These are phyloP conservation scores for Cercophora sp. DNA, from an alignment of 495 filamentous ascomycete genomes.

Conservation along the genomic window DNA sequence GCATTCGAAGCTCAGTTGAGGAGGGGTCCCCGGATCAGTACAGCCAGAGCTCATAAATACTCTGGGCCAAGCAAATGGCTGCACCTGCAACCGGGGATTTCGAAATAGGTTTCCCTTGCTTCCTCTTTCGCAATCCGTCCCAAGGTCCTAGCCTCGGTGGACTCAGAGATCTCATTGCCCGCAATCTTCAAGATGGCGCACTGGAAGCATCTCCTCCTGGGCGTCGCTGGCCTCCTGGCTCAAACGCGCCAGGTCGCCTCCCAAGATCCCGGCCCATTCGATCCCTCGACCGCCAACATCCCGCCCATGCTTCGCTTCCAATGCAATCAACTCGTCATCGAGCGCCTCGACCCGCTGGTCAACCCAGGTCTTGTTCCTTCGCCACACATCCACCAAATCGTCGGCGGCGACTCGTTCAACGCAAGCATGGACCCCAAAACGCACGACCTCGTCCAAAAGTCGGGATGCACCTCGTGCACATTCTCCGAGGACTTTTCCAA, in stretches of 20 bases:
- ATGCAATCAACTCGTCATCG: conserved; percentile 31
- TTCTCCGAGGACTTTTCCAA: conserved; percentile 40
- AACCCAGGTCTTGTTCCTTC: conserved; percentile 39
- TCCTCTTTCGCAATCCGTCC: not conserved
- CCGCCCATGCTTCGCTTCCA: conserved; percentile 30
- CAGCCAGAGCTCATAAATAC: not conserved
- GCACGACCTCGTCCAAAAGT: conserved; percentile 30
- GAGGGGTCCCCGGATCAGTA: not conserved
- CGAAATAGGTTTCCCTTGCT: too few species aligned
- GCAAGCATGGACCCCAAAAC: conserved; percentile 50
- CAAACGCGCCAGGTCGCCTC: not conserved
- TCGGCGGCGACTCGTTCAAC: conserved; percentile 64
- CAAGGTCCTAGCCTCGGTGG: not conserved
- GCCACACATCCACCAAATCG: conserved; percentile 51
- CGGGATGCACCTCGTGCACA: conserved; percentile 34
- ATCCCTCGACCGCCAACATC: conserved; percentile 17
- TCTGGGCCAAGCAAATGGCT: not conserved
- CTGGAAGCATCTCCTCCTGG: not conserved
- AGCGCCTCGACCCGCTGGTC: conserved; percentile 63
- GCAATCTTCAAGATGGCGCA: not conserved
- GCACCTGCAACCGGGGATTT: too few species aligned
- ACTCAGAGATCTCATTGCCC: too few species aligned
- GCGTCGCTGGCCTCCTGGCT: not conserved
- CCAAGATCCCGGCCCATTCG: conserved; percentile 14
- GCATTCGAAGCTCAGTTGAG: not conserved